Conservation (phyloP, 2,329 filamentous ascomycete genomes). For the Monilinia aucupariae region DNA sequence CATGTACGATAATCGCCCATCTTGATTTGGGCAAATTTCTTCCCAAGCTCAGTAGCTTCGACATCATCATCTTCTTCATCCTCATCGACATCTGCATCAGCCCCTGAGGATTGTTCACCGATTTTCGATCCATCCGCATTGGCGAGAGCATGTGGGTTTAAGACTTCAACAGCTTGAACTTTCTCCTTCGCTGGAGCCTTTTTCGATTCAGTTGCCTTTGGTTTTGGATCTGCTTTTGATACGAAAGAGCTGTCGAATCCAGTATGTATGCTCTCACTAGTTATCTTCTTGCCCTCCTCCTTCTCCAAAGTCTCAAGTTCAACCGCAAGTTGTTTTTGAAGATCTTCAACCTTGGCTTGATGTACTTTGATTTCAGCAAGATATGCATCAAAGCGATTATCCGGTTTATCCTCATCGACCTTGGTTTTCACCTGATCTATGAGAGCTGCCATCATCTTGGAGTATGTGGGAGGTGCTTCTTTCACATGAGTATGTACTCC, state of each 20-base stretch:
- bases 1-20: conserved; percentile 67
- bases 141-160: conserved; percentile 59
- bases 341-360: conserved; percentile 65
- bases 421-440: conserved; percentile 82
- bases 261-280: conserved; percentile 80
- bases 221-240: conserved; percentile 48
- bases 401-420: conserved; percentile 65
- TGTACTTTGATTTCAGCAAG: conserved; percentile 73
- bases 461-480: conserved; percentile 74
- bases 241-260: conserved; percentile 88
- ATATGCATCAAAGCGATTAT: conserved; percentile 68
- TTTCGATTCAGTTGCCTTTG: conserved; percentile 25
- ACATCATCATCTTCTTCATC: conserved; percentile 63
- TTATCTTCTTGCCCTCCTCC: conserved; percentile 85
- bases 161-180: conserved; percentile 59
- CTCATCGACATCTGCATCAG: conserved; percentile 60
- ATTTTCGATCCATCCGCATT: conserved; percentile 41
- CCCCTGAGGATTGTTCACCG: conserved; percentile 45
- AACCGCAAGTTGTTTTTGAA: conserved; percentile 68
- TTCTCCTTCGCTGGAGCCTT: conserved; percentile 40
- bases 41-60: conserved; percentile 71
- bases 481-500: conserved; percentile 72
- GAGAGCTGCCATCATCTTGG: conserved; percentile 96
- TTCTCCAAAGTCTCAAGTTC: conserved; percentile 79
- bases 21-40: conserved; percentile 74